These are phyloP conservation scores for Platanthera guangdongensis DNA, from an alignment of 106 monocot species.

Conservation along the genomic window DNA sequence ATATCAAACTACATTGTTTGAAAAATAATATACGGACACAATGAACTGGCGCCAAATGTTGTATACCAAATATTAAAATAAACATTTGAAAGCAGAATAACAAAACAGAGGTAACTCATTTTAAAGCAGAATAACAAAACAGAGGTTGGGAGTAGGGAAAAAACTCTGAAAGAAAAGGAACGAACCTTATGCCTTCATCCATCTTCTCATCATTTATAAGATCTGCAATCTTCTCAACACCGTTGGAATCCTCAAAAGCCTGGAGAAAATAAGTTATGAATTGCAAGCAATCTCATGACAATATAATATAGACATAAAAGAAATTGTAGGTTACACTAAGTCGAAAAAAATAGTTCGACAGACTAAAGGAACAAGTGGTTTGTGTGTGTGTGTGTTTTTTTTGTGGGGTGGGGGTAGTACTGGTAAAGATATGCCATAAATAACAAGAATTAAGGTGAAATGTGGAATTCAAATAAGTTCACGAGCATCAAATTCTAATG, in stretches of 20 bases:
- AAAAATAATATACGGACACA: not conserved
- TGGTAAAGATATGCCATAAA: not conserved
- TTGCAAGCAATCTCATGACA: not conserved
- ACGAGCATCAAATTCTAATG: not conserved
- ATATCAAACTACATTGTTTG: not conserved
- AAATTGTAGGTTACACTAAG: not conserved
- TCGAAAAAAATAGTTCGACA: not conserved
- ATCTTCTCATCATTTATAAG: conserved; percentile 73
- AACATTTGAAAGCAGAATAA: not conserved
- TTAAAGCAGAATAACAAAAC: not conserved
- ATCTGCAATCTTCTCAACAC: conserved; percentile 67
- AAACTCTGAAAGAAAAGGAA: not conserved
- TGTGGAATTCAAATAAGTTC: not conserved
- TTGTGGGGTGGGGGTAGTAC: not conserved
- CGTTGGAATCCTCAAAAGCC: conserved; percentile 72
- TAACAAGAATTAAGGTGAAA: not conserved
- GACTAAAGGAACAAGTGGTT: not conserved
- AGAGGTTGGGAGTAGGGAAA: not conserved
- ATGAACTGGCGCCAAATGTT: not conserved
- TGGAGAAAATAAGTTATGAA: conserved; percentile 8
- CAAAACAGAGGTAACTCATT: not conserved
- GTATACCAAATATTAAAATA: not conserved
- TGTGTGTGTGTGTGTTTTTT: too few species aligned
- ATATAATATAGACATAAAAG: not conserved
- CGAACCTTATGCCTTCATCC: conserved; percentile 71